Evolutionary conservation across 805 yeast genomes (phyloP), one percentile per base, ranked within the genome.

Genomic region (Kurtzmaniella cleridarum): DNA sequence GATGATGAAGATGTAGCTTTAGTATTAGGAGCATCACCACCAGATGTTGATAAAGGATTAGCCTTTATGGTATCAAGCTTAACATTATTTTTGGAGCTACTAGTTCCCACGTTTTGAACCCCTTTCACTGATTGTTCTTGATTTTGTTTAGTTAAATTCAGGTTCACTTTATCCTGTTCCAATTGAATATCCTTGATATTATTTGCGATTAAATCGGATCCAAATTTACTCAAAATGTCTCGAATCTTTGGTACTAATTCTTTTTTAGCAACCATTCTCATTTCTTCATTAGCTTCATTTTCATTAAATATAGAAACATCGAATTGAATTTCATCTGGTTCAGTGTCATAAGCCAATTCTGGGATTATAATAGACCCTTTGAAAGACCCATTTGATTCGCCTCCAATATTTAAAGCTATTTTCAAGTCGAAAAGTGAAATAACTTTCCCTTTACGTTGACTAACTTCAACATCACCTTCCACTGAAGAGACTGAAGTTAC

Each of bases 391-490:
- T 51, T 57, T 18, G 53, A 50, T 27, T 42, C 43, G 5, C 90
- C 88, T 6, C 55, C 59, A 50, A 80, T 76, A n/a, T 69, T 69
- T 41, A 90, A 57, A 2, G 75, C 79, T 35, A 90, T 44, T 44
- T 79, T 75, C 56, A 93, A 67, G 53, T 93, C 98, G 60, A 88
- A 93, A 42, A 93, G 64, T 3, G 95, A 84, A 51, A 93, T 90
- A 18, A 91, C 95, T 60, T 91, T 90, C 12, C 99, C 98, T 62
- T 93, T 93, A 52, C 98, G 79, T 67, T 93, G 98, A 49, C 88
- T 84, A 24, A 93, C 98, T 57, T 90, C 98, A 47, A 90, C 95
- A 53, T 93, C 99, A 39, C 99, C 99, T 52, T 86, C 95, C 15
- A 91, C 72, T 13, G 76, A 64, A 14, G 79, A 74, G 12, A 85